These are phyloP conservation scores for Sugiyamaella chiloensis DNA, from an alignment of 805 yeast species.

Conservation along the genomic window DNA sequence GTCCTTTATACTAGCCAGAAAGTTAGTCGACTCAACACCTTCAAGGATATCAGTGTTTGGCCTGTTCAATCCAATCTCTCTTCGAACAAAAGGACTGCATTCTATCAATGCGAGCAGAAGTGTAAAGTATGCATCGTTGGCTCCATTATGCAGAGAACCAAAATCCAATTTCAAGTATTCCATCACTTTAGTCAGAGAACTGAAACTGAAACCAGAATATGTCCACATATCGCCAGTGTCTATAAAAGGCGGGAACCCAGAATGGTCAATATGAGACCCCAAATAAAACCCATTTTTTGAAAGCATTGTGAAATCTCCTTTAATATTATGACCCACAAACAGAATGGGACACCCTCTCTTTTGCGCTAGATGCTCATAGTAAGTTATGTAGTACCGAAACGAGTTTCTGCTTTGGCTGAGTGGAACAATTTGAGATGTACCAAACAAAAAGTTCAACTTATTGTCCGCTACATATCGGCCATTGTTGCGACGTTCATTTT, in stretches of 20 bases:
- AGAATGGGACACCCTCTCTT: conserved; percentile 1
- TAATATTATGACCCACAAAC: conserved; percentile 59
- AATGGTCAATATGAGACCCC: background rate
- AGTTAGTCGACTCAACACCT: background rate
- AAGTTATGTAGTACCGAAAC: conserved; percentile 6
- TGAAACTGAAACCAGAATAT: conserved; percentile 23
- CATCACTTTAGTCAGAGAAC: conserved; percentile 43
- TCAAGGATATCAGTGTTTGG: background rate
- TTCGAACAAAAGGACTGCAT: background rate
- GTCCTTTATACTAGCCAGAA: background rate
- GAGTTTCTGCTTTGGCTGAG: conserved; percentile 34
- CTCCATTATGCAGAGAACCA: conserved; percentile 64
- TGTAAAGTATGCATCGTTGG: conserved; percentile 67
- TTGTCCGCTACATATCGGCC: conserved; percentile 56
- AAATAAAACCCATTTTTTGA: conserved; percentile 40
- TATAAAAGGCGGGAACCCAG: conserved; percentile 38
- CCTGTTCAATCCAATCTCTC: background rate
- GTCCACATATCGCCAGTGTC: conserved; percentile 52
- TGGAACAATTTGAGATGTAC: conserved; percentile 44
- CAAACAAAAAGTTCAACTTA: conserved; percentile 48
- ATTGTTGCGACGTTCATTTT: conserved; percentile 42
- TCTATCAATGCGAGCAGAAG: conserved; percentile 26
- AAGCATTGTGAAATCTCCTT: conserved; percentile 55
- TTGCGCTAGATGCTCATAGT: conserved; percentile 8
- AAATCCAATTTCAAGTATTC: conserved; percentile 51